A percentile compares a stretch with the other conserved stretches of the same genome.
These are phyloP conservation scores for Amaranthus cruentus DNA, from an alignment of 148 eudicot species.

Conservation along the genomic window DNA sequence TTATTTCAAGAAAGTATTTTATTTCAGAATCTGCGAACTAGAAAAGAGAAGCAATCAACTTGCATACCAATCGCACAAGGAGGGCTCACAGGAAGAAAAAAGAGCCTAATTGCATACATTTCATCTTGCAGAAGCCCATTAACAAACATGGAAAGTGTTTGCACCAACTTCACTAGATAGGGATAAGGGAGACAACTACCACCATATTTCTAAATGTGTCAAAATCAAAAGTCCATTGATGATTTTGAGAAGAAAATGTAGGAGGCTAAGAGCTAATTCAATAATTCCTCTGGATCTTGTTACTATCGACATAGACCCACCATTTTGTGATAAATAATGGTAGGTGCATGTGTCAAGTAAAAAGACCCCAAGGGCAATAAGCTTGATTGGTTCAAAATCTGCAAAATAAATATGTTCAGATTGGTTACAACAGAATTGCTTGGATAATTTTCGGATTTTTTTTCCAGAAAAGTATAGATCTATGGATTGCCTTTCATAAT, in stretches of 20 bases:
- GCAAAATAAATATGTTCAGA: background rate
- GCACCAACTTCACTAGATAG: background rate
- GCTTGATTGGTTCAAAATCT: background rate
- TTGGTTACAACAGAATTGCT: background rate
- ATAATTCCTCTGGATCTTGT: no score
- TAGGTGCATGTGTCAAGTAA: no score
- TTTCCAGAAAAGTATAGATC: background rate
- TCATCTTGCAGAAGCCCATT: background rate
- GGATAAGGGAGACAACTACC: background rate
- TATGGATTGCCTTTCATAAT: background rate
- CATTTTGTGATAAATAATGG: no score
- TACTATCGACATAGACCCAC: no score
- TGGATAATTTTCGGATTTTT: background rate
- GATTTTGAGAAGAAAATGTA: background rate
- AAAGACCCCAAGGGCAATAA: no score
- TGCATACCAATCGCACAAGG: background rate
- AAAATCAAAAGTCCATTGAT: background rate
- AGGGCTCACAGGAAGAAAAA: no score
- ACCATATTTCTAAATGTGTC: background rate
- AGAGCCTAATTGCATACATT: background rate
- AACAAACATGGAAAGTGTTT: background rate
- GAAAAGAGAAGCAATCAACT: background rate
- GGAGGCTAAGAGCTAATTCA: background rate
- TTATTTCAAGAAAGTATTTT: background rate
- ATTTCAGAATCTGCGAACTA: background rate